Evolutionary conservation across 2,329 filamentous ascomycete species (phyloP), one percentile per base, ranked within the genome.

Genomic region (Chaetomium globosum): DNA sequence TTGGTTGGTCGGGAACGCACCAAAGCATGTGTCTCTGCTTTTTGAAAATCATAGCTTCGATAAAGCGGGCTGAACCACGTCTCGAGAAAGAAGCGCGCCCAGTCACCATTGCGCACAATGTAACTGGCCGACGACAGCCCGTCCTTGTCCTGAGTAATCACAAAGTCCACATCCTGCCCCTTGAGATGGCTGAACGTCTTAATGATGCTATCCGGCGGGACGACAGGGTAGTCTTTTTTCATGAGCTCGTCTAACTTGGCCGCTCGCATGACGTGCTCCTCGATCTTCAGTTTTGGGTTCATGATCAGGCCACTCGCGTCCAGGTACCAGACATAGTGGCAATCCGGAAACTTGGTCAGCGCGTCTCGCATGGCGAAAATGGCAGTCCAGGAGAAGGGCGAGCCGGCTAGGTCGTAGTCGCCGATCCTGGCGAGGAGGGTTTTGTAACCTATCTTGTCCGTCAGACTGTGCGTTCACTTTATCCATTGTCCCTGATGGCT

Each of bases 11-110:
- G 23, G 19, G 16, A 26, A 71, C 87, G 75, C 81, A 93, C 95
- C 80, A 99, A 78, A 59, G 94, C 93, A 80, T 99, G 94, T 28
- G 84, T 86, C 77, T 99, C 95, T 0, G 92, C 93, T 76, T 96
- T 97, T 74, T 96, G 92, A 74, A 99, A 99, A 75, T 97, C 96
- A 80, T 99, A 99, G 71, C 84, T 91, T 69, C 94, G 85, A 78
- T 96, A 99, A 52, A 98, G 81, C 56, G 95, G 95, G 75, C 98
- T 93, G 74, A 95, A 96, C 95, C 95, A 99, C 0, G 91, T 90
- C 75, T 99, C 95, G 21, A 98, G 78, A 74, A 99, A 92, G 80
- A 91, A 99, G 74, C 90, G 90, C 53, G 91, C 90, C 92, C 94
- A 99, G 63, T 95, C 92, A 26, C 93, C 92, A 67, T 90, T 91